Conservation (phyloP, 306 rosid species). For the Neltuma alba region DNA sequence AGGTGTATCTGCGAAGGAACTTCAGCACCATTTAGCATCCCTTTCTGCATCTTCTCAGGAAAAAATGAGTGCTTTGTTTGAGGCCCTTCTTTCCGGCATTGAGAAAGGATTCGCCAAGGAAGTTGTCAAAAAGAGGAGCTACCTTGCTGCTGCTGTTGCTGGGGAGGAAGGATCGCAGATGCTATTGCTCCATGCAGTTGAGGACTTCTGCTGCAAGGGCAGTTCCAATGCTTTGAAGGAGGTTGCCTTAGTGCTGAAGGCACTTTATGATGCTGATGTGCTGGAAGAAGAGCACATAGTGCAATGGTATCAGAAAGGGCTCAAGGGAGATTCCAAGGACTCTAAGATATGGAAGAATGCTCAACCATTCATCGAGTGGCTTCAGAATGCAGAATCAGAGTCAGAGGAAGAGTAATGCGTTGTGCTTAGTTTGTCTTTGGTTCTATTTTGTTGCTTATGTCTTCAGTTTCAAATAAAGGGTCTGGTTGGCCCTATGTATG, state of each 20-base stretch:
- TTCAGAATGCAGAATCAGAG: slow-evolving; percentile 74
- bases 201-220: slow-evolving; percentile 46
- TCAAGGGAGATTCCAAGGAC: slow-evolving; percentile 47
- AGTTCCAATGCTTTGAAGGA: slow-evolving; percentile 50
- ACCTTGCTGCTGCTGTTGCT: slow-evolving; percentile 50
- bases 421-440: neutral
- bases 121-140: slow-evolving; percentile 45
- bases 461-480: slow-evolving; percentile 39
- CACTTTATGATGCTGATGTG: slow-evolving; percentile 59
- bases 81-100: slow-evolving; percentile 46
- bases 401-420: slow-evolving; percentile 51
- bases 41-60: slow-evolving; percentile 51
- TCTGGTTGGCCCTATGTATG: slow-evolving; percentile 9
- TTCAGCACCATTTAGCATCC: slow-evolving; percentile 38
- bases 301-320: slow-evolving; percentile 58
- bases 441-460: slow-evolving; percentile 15
- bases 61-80: slow-evolving; percentile 52
- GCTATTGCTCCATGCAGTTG: slow-evolving; percentile 49
- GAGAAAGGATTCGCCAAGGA: slow-evolving; percentile 64
- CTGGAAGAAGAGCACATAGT: slow-evolving; percentile 60
- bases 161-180: slow-evolving; percentile 49
- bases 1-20: slow-evolving; percentile 41
- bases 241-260: slow-evolving; percentile 60
- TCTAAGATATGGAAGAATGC: slow-evolving; percentile 63
- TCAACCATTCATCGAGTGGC: slow-evolving; percentile 61